Conservation (phyloP, 2,329 filamentous ascomycete genomes). For the Madurella mycetomatis region DNA sequence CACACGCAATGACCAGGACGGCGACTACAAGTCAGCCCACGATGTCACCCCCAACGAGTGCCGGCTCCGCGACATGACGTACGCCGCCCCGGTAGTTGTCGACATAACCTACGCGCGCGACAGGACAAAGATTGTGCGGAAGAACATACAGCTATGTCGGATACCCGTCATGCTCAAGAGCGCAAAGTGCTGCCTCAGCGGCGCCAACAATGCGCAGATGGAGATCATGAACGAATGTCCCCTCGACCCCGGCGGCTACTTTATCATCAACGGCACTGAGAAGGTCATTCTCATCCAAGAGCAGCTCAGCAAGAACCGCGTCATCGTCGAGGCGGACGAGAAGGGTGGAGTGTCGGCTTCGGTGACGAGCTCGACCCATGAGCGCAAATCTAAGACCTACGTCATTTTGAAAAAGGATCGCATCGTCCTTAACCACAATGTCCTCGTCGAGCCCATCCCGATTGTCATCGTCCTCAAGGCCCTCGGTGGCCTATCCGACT, state of each 20-base stretch:
- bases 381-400: conserved; percentile 96
- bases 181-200: conserved; percentile 81
- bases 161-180: conserved; percentile 97
- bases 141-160: conserved; percentile 76
- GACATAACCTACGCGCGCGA: conserved; percentile 88
- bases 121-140: conserved; percentile 67
- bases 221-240: conserved; percentile 91
- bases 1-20: conserved; percentile 66
- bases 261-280: conserved; percentile 94
- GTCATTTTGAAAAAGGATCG: conserved; percentile 91
- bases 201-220: conserved; percentile 84
- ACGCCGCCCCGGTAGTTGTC: conserved; percentile 88
- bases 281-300: conserved; percentile 99
- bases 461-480: conserved; percentile 92
- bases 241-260: conserved; percentile 93
- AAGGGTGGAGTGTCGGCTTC: conserved; percentile 92
- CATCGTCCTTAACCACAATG: conserved; percentile 87
- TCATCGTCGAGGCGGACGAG: conserved; percentile 89
- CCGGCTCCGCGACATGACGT: conserved; percentile 94
- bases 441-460: conserved; percentile 87
- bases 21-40: conserved; percentile 63
- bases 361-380: conserved; percentile 95
- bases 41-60: conserved; percentile 94
- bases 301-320: conserved; percentile 97
- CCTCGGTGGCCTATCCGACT: conserved; percentile 87